Evolutionary conservation across 805 yeast species (phyloP), one percentile per base, ranked within the genome.

Genomic region (Candida khao-thaluensis): DNA sequence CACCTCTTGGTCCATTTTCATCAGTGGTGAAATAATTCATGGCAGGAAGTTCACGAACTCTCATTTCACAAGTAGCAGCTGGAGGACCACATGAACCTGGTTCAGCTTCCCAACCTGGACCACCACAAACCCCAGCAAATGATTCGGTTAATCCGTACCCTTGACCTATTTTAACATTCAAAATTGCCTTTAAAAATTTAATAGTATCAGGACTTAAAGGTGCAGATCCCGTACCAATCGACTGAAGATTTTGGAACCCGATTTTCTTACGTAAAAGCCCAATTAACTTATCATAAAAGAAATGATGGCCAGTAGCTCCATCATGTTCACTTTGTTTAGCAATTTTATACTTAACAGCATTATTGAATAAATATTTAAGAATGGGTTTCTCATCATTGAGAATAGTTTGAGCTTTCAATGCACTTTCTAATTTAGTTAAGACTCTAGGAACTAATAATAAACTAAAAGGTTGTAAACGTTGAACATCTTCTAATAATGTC

Each of bases 91-190:
- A 57, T 17, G 56, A 44, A n/a, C 62, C 62, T 2, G 70, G 65
- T 23, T 59, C 52, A 20, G 62, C 47, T 37, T 81, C 86, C 44
- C 52, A 62, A 5, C 60, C 58, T 29, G 54, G 55, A 44, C 64
- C 53, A 62, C 67, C 46, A 15, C 69, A 59, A 34, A 75, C 54
- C 5, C 81, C 82, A 2, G 82, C 84, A 50, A 79, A 74, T 7
- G 81, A 67, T 55, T 81, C 88, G 5, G 85, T 79, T 25, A 81
- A 68, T 1, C 90, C 91, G 58, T 82, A 84, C 15, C 91, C 93
- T 59, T 83, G 89, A 15, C 60, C 48, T 43, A 76, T 73, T 66
- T 72, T 76, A 44, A 76, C 58, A 46, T 75, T 76, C 38, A 84
- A 69, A 2, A 79, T 71, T 11, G 81, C 79, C 49, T 79, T 74